These are phyloP conservation scores for Cercophora samala DNA, from an alignment of 495 filamentous ascomycete species.

Conservation along the genomic window DNA sequence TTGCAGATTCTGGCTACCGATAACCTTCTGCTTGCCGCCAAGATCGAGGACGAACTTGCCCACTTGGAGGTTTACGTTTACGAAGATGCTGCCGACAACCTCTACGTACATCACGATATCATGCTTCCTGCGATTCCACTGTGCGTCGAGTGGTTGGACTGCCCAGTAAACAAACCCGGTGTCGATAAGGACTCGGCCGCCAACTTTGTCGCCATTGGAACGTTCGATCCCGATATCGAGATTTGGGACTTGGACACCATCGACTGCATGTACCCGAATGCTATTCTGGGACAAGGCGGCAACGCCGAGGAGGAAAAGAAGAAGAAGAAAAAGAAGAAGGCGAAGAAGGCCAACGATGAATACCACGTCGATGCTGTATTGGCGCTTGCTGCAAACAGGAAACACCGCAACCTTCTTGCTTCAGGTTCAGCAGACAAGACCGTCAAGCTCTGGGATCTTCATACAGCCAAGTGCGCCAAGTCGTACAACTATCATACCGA, in stretches of 20 bases:
- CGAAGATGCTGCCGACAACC: slow-evolving; percentile 87
- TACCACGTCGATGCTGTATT: slow-evolving; percentile 95
- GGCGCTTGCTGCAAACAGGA: slow-evolving; percentile 83
- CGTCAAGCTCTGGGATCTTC: slow-evolving; percentile 95
- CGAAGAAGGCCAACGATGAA: slow-evolving; percentile 79
- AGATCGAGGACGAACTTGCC: slow-evolving; percentile 94
- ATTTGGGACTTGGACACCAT: slow-evolving; percentile 95
- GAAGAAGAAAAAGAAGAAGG: slow-evolving; percentile 81
- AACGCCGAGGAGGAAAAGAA: slow-evolving; percentile 54
- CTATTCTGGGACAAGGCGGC: slow-evolving; percentile 86
- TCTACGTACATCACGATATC: slow-evolving; percentile 99
- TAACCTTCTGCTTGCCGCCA: slow-evolving; percentile 85
- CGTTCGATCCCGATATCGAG: slow-evolving; percentile 98
- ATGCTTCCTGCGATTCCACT: slow-evolving; percentile 98
- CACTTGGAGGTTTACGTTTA: slow-evolving; percentile 98
- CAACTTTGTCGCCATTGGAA: slow-evolving; percentile 92
- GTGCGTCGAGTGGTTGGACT: slow-evolving; percentile 90
- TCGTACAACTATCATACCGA: slow-evolving; percentile 90
- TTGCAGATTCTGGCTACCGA: slow-evolving; percentile 89
- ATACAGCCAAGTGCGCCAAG: slow-evolving; percentile 85
- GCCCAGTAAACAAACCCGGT: slow-evolving; percentile 69
- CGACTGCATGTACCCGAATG: slow-evolving; percentile 96
- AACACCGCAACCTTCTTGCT: slow-evolving; percentile 91
- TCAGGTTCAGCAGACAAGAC: slow-evolving; percentile 95
- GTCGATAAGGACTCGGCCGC: slow-evolving; percentile 58